Base-by-base conservation (phyloP, 2,329 filamentous ascomycete species). In the Calonectria crousiana region DNA sequence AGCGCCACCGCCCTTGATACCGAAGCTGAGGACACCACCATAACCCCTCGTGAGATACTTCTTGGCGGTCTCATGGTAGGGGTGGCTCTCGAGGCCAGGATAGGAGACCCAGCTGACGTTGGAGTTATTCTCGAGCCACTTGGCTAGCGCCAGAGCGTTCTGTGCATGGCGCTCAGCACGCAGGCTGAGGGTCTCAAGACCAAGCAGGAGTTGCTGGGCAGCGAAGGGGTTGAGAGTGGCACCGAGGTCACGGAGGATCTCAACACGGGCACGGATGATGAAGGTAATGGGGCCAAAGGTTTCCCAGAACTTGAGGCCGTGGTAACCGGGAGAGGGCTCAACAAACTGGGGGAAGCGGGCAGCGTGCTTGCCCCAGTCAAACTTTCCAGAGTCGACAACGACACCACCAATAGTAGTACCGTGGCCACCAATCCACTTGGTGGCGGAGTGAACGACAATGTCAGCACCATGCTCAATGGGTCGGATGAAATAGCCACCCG, bases 371-470 rank as follows among this genome's bases (percentile, higher is more conserved):
- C 94, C 95, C 96, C 96, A 98, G 88, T 98, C 94, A 83, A 98
- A 98, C 84, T 95, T 97, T 81, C 96, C 96, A 78, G 93, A 92
- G 87, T 98, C 96, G 77, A 98, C 89, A 41, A 98, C 90, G 53
- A 98, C 90, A 75, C 96, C 96, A 72, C 90, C 96, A 78, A 98
- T 94, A 32, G 96, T 98, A 51, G 96, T 98, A 75, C 96, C 96
- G 85, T 98, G 96, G 52, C 96, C 96, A 72, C 96, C 96, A 76
- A 98, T 98, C 96, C 96, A 98, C 86, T 98, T 98, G 73, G 96
- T 98, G 14, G 95, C 95, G 49, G 94, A 97, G 89, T 98, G 95
- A 30, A 98, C 95, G 67, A 98, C 93, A 74, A 98, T 98, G 83
- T 98, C 96, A 76, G 95, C 96, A 70, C 96, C 96, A 84, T 98